These are phyloP conservation scores for Excoecaria cochinchinensis DNA, from an alignment of 345 rosid species.

Conservation along the genomic window DNA sequence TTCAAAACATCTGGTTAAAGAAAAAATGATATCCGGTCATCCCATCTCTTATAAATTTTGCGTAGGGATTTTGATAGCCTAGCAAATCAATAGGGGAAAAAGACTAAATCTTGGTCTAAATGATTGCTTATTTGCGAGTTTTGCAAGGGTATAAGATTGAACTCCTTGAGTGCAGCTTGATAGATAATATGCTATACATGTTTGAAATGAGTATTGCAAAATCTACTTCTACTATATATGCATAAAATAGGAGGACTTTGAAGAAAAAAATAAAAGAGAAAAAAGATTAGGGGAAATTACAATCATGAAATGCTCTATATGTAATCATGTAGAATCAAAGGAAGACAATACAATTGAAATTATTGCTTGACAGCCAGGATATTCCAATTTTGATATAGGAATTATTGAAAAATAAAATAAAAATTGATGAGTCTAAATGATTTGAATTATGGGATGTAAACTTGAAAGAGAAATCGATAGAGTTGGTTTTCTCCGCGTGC, in stretches of 20 bases:
- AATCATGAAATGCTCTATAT: background rate
- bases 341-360: background rate
- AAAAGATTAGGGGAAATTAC: background rate
- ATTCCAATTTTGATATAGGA: background rate
- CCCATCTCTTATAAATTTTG: too few relatives aligned
- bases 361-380: constrained; percentile 9
- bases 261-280: too few relatives aligned
- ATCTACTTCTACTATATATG: background rate
- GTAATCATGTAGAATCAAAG: background rate
- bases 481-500: constrained; percentile 14
- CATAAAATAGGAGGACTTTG: too few relatives aligned
- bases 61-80: too few relatives aligned
- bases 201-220: background rate
- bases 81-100: too few relatives aligned
- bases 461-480: background rate
- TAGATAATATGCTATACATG: background rate
- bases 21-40: too few relatives aligned
- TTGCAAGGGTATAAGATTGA: too few relatives aligned
- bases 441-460: constrained; percentile 7
- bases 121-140: too few relatives aligned
- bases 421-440: constrained; percentile 6
- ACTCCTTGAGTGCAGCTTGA: too few relatives aligned
- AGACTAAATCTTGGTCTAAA: too few relatives aligned
- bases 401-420: background rate
- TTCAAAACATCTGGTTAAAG: too few relatives aligned